phyloP scores from a whole-genome alignment of 768 basidiomycete genomes.

The Amanita rimosa region DNA sequence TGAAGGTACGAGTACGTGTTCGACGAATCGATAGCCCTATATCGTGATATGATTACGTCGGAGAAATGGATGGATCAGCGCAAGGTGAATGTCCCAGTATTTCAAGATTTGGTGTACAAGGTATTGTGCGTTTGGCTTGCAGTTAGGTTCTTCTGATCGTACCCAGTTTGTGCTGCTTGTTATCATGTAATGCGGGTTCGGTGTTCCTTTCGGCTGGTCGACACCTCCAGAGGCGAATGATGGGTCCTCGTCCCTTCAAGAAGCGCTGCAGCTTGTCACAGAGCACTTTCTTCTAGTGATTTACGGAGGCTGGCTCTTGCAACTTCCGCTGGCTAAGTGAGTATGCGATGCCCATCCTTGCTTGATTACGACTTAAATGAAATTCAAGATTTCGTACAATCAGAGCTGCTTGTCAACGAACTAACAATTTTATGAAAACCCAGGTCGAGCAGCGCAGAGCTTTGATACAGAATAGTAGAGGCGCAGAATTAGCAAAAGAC shows the following conservation, averaged over 20 bases:
- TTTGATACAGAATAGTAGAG: constrained; percentile 13
- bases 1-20: constrained; percentile 31
- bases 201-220: constrained; percentile 30
- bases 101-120: constrained; percentile 26
- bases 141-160: not conserved
- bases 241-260: constrained; percentile 26
- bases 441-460: constrained; percentile 24
- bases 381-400: constrained; percentile 16
- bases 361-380: not conserved
- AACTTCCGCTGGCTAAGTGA: constrained; percentile 22
- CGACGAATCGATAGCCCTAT: constrained; percentile 23
- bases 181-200: constrained; percentile 35
- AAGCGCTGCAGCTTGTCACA: constrained; percentile 23
- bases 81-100: constrained; percentile 15
- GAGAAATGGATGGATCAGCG: constrained; percentile 24
- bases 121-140: constrained; percentile 9
- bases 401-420: constrained; percentile 18
- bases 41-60: constrained; percentile 24
- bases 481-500: constrained; percentile 11
- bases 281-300: constrained; percentile 15
- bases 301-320: not conserved
- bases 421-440: constrained; percentile 25
- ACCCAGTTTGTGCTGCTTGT: constrained; percentile 29
- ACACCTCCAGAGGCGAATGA: constrained; percentile 24
- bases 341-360: not conserved